Conservation (phyloP, 139 green algal genomes). For the Bryopsis sp. region DNA sequence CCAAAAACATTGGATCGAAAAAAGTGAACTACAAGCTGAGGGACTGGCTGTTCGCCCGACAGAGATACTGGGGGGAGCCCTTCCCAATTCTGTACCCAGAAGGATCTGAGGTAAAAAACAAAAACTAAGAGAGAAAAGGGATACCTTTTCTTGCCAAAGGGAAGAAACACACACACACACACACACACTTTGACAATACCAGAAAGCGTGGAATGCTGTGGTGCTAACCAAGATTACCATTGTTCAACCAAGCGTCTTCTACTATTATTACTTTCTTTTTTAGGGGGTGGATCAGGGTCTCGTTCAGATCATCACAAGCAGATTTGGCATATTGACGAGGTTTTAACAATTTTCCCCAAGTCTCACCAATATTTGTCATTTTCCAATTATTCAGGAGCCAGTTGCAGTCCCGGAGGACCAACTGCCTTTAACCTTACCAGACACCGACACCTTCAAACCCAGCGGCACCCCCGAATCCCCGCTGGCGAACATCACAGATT, state of each 20-base stretch:
- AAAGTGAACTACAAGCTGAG: slow-evolving; percentile 96
- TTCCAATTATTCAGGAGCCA: slow-evolving; percentile 29
- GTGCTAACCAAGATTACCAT: too few relatives aligned
- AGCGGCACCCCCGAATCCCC: slow-evolving; percentile 74
- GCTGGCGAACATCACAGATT: slow-evolving; percentile 68
- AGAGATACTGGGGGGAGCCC: slow-evolving; percentile 98
- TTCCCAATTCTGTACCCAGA: slow-evolving; percentile 89
- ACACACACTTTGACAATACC: neutral
- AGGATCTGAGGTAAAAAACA: slow-evolving; percentile 29
- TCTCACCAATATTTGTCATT: neutral
- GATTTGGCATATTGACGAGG: neutral
- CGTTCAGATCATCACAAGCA: too few relatives aligned
- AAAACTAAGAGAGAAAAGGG: neutral
- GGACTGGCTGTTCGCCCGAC: slow-evolving; percentile 97
- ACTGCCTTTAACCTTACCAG: slow-evolving; percentile 83
- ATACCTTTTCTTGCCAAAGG: neutral
- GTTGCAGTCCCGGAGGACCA: slow-evolving; percentile 59
- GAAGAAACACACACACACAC: too few relatives aligned
- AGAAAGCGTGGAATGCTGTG: too few relatives aligned
- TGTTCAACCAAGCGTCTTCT: too few relatives aligned
- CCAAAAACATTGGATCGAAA: slow-evolving; percentile 20
- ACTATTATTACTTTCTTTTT: too few relatives aligned
- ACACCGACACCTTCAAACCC: slow-evolving; percentile 83
- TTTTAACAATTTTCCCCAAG: neutral
- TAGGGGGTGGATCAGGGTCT: too few relatives aligned